Conservation (phyloP, 2,329 filamentous ascomycete species). For the Arthrinium phaeospermum region DNA sequence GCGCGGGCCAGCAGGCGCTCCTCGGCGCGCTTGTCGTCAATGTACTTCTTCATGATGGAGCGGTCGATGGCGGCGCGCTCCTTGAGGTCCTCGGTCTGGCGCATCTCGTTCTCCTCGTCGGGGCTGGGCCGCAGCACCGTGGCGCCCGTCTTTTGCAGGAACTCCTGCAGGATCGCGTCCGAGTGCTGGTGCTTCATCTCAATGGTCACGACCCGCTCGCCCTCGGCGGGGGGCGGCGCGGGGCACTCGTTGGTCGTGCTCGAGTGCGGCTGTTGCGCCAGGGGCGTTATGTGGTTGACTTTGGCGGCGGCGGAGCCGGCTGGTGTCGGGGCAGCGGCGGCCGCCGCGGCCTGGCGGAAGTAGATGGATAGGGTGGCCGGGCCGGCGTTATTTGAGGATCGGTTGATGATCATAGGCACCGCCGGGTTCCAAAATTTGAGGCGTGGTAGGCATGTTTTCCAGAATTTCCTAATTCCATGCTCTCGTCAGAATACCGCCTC, state of each 20-base stretch:
- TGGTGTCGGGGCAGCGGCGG: slow-evolving; percentile 27
- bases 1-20: slow-evolving; percentile 63
- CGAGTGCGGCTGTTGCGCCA: slow-evolving; percentile 50
- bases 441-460: slow-evolving; percentile 79
- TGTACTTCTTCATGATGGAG: slow-evolving; percentile 55
- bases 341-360: slow-evolving; percentile 53
- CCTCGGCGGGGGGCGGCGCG: slow-evolving; percentile 53
- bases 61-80: slow-evolving; percentile 60
- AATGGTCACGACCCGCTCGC: slow-evolving; percentile 59
- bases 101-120: slow-evolving; percentile 65
- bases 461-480: slow-evolving; percentile 74
- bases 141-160: slow-evolving; percentile 69
- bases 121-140: slow-evolving; percentile 59
- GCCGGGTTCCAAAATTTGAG: slow-evolving; percentile 95
- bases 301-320: slow-evolving; percentile 24
- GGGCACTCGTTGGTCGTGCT: slow-evolving; percentile 54
- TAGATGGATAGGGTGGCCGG: slow-evolving; percentile 70
- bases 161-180: slow-evolving; percentile 65
- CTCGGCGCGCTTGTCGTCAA: slow-evolving; percentile 66
- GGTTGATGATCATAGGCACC: slow-evolving; percentile 81
- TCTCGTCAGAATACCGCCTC: slow-evolving; percentile 30
- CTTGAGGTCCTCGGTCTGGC: slow-evolving; percentile 60
- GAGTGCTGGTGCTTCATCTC: slow-evolving; percentile 69
- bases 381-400: slow-evolving; percentile 61
- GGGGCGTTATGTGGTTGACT: slow-evolving; percentile 34